Percentiles rank a stretch among this genome's conserved stretches.
These are phyloP conservation scores for Fusarium sp. DNA, from an alignment of 2,329 filamentous ascomycete species.

Conservation along the genomic window DNA sequence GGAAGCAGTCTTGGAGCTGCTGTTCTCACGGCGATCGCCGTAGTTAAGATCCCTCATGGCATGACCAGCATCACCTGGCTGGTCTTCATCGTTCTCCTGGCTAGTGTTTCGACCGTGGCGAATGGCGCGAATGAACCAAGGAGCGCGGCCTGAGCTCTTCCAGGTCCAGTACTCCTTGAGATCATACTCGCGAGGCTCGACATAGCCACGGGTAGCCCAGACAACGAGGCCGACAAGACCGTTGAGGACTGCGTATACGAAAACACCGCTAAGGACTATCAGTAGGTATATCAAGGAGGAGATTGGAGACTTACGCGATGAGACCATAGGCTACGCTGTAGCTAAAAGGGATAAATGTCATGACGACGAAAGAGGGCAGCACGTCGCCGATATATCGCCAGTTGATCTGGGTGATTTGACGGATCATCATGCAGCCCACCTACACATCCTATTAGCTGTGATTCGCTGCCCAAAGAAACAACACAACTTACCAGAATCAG, in stretches of 20 bases:
- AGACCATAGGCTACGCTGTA: conserved; percentile 83
- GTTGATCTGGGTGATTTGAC: conserved; percentile 78
- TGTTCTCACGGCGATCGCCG: conserved; percentile 13
- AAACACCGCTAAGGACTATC: conserved; percentile 55
- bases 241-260: conserved; percentile 64
- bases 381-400: conserved; percentile 82
- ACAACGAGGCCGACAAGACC: conserved; percentile 58
- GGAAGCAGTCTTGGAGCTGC: conserved; percentile 30
- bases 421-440: conserved; percentile 82
- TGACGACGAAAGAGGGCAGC: conserved; percentile 78
- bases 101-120: conserved; percentile 19
- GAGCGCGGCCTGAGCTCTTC: conserved; percentile 58
- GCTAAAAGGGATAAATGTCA: conserved; percentile 80
- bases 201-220: conserved; percentile 52
- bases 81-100: conserved; percentile 2
- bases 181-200: conserved; percentile 63
- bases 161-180: conserved; percentile 67
- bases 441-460: conserved; percentile 40
- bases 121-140: conserved; percentile 58
- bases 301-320: conserved; percentile 65
- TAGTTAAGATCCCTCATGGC: conserved; percentile 22
- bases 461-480: not conserved
- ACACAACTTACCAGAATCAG: conserved; percentile 67
- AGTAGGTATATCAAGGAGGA: not conserved
- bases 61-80: conserved; percentile 11